These are phyloP conservation scores for Neohortaea acidophila DNA, from an alignment of 495 filamentous ascomycete species.

Conservation along the genomic window DNA sequence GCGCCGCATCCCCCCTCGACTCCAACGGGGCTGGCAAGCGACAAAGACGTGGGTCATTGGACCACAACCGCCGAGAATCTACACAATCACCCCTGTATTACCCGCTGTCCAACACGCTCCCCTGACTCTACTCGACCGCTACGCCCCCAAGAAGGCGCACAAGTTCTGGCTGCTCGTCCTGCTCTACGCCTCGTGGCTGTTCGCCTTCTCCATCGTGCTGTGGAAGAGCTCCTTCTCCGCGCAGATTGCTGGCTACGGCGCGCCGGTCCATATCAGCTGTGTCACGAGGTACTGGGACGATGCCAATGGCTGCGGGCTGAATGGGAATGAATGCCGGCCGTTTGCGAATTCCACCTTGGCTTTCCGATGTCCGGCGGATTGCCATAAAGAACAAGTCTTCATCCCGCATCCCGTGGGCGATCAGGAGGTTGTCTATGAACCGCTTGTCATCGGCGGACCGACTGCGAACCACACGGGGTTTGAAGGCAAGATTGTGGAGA, in stretches of 20 bases:
- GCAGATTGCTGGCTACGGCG: conserved; percentile 25
- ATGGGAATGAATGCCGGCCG: conserved; percentile 29
- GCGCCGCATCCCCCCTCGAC: conserved; percentile 15
- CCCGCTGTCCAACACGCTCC: conserved; percentile 26
- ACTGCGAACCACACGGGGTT: conserved; percentile 16
- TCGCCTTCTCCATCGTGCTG: conserved; percentile 26
- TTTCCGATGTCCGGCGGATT: conserved; percentile 31
- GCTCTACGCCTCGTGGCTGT: conserved; percentile 26
- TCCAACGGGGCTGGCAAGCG: conserved; percentile 18
- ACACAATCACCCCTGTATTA: conserved; percentile 27
- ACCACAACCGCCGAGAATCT: conserved; percentile 27
- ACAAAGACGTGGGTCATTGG: conserved; percentile 27
- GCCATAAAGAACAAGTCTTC: conserved; percentile 22
- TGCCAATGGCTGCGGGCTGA: conserved; percentile 32
- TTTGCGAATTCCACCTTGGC: conserved; percentile 26
- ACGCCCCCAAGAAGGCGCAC: conserved; percentile 26
- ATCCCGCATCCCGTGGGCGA: conserved; percentile 30
- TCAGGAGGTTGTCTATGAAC: conserved; percentile 26
- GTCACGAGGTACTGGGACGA: conserved; percentile 37
- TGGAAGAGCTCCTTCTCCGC: conserved; percentile 26
- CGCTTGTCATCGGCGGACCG: conserved; percentile 29
- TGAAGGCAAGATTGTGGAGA: conserved; percentile 12
- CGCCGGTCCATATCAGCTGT: conserved; percentile 35
- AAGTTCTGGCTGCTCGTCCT: conserved; percentile 23
- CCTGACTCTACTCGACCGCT: conserved; percentile 24